Percentiles rank a stretch among this genome's conserved stretches.
Conservation (phyloP, 2,329 filamentous ascomycete species). For the Aureobasidium sp. region DNA sequence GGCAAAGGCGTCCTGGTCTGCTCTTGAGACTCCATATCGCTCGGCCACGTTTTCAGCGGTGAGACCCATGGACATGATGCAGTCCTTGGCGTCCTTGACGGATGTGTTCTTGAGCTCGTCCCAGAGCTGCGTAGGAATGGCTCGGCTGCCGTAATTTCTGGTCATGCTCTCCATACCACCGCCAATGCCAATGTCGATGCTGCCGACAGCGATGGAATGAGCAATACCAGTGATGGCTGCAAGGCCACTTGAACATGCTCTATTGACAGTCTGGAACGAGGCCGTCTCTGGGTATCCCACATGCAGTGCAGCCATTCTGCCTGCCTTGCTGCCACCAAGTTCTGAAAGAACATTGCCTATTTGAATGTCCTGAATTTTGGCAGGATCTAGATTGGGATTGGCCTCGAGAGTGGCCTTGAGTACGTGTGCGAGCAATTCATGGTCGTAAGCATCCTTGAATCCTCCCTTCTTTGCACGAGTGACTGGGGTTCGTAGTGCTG, state of each 20-base stretch:
- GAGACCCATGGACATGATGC: constrained; percentile 89
- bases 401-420: constrained; percentile 61
- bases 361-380: constrained; percentile 67
- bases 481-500: constrained; percentile 80
- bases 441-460: constrained; percentile 81
- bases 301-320: constrained; percentile 83
- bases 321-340: constrained; percentile 82
- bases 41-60: constrained; percentile 82
- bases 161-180: constrained; percentile 98
- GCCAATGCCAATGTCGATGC: constrained; percentile 66
- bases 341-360: constrained; percentile 87
- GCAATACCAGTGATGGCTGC: constrained; percentile 69
- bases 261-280: constrained; percentile 77
- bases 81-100: constrained; percentile 67
- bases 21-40: constrained; percentile 63
- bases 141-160: constrained; percentile 72
- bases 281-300: constrained; percentile 66
- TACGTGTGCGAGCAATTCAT: constrained; percentile 68
- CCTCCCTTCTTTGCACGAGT: constrained; percentile 75
- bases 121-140: constrained; percentile 81
- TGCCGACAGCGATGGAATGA: constrained; percentile 64
- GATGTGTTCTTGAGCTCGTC: constrained; percentile 57
- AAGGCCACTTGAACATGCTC: constrained; percentile 73
- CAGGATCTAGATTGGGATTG: constrained; percentile 63
- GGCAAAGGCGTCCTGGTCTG: constrained; percentile 78